Percentiles rank a stretch among this genome's conserved stretches.
phyloP scores from a whole-genome alignment of 2,329 filamentous ascomycete species.

The Colletotrichum sp. region DNA sequence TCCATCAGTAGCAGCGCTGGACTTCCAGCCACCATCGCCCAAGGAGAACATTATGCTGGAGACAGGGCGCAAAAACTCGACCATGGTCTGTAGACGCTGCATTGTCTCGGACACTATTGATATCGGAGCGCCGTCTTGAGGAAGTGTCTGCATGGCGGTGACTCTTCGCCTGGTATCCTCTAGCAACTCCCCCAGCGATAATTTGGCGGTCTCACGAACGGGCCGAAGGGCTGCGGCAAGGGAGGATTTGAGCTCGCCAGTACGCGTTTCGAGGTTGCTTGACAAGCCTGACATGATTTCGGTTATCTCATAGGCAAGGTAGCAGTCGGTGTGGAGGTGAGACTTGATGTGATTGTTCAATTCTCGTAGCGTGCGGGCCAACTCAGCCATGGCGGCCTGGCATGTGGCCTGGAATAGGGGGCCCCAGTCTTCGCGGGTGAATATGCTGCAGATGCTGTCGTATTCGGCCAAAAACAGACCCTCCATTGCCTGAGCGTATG shows the following conservation, averaged over 20 bases:
- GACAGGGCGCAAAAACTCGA: constrained; percentile 83
- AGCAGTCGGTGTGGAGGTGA: constrained; percentile 90
- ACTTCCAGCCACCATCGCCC: constrained; percentile 90
- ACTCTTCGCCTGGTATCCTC: constrained; percentile 82
- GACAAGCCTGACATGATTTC: constrained; percentile 86
- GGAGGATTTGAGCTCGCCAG: constrained; percentile 83
- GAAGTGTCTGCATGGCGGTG: constrained; percentile 68
- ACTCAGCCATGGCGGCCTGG: constrained; percentile 77
- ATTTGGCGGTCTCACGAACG: constrained; percentile 89
- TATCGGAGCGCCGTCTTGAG: constrained; percentile 78
- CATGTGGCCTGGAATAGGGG: constrained; percentile 81
- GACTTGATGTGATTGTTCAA: constrained; percentile 88
- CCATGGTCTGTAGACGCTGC: constrained; percentile 84
- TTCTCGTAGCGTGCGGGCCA: constrained; percentile 85
- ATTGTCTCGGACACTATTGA: constrained; percentile 85
- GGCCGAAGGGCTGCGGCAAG: constrained; percentile 88
- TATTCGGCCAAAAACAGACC: constrained; percentile 88
- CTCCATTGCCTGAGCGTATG: constrained; percentile 87
- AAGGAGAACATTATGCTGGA: constrained; percentile 91
- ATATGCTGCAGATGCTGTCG: constrained; percentile 88
- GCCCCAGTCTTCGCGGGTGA: constrained; percentile 84
- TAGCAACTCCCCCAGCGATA: constrained; percentile 80
- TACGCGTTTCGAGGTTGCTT: constrained; percentile 78
- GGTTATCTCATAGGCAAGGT: constrained; percentile 92
- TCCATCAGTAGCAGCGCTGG: constrained; percentile 52